Percentiles rank a stretch among this genome's conserved stretches.
These are phyloP conservation scores for Austroboletus eburneus DNA, from an alignment of 768 basidiomycete species.

Conservation along the genomic window DNA sequence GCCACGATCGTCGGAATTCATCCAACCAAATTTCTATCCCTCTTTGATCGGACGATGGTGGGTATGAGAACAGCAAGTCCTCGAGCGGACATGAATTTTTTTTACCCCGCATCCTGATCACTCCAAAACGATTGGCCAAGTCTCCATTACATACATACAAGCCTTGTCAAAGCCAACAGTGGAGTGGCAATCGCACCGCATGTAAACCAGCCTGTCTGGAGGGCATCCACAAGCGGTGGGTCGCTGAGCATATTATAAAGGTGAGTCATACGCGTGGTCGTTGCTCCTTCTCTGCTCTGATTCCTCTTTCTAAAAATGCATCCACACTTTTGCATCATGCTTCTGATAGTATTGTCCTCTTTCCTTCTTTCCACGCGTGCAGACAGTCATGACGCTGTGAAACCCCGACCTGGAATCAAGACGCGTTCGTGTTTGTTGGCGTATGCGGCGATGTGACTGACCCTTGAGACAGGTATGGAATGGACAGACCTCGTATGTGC, in stretches of 20 bases:
- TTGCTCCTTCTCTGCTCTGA: not conserved
- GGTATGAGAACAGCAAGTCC: too few relatives aligned
- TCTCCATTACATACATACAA: not conserved
- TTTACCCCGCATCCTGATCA: too few relatives aligned
- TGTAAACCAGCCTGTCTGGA: not conserved
- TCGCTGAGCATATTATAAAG: too few relatives aligned
- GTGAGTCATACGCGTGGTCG: not conserved
- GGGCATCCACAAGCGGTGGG: not conserved
- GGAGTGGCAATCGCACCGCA: not conserved
- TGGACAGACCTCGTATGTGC: slow-evolving; percentile 5
- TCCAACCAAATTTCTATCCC: too few relatives aligned
- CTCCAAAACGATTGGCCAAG: not conserved
- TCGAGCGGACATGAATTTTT: too few relatives aligned
- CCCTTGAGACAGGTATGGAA: not conserved
- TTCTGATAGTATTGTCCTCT: not conserved
- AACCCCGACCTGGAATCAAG: not conserved
- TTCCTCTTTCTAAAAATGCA: slow-evolving; percentile 4
- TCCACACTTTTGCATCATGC: not conserved
- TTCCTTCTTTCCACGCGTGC: not conserved
- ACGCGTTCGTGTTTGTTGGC: not conserved
- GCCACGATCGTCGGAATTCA: too few relatives aligned
- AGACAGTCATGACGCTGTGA: not conserved
- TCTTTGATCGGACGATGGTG: too few relatives aligned
- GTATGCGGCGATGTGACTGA: not conserved
- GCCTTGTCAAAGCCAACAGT: not conserved